Conservation (phyloP, 139 green algal genomes). For the Coccomyxa sp. region DNA sequence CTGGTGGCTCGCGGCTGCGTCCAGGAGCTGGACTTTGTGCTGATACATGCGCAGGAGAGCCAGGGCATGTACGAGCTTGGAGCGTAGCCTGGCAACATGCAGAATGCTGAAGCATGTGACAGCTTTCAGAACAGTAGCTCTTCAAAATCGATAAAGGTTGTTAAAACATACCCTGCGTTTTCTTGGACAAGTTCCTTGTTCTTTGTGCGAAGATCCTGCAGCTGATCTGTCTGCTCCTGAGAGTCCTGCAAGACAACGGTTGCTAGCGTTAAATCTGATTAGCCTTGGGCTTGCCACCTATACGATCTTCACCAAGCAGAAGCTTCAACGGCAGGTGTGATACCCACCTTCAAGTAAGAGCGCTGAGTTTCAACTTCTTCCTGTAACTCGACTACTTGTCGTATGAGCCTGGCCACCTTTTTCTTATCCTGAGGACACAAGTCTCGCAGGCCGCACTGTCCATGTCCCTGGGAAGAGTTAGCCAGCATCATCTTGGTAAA, state of each 20-base stretch:
- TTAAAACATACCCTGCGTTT: slow-evolving; percentile 18
- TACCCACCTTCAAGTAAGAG: neutral
- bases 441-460: slow-evolving; percentile 18
- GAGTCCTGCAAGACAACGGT: neutral
- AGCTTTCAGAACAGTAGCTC: neutral
- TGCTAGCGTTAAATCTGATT: too few relatives aligned
- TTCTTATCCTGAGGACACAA: slow-evolving; percentile 24
- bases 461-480: neutral
- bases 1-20: neutral
- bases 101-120: neutral
- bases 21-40: neutral
- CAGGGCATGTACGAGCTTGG: slow-evolving; percentile 32
- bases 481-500: neutral
- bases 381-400: slow-evolving; percentile 25
- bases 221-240: neutral
- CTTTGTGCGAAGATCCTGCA: slow-evolving; percentile 4
- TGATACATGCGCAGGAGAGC: slow-evolving; percentile 33
- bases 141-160: neutral
- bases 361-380: slow-evolving; percentile 4
- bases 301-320: too few relatives aligned
- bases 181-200: slow-evolving; percentile 16
- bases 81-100: slow-evolving; percentile 10
- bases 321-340: too few relatives aligned
- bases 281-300: too few relatives aligned
- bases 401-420: slow-evolving; percentile 31